Evolutionary conservation across 1,284 basidiomycete species (phyloP).

Genomic region (Rhodotorula sp.): DNA sequence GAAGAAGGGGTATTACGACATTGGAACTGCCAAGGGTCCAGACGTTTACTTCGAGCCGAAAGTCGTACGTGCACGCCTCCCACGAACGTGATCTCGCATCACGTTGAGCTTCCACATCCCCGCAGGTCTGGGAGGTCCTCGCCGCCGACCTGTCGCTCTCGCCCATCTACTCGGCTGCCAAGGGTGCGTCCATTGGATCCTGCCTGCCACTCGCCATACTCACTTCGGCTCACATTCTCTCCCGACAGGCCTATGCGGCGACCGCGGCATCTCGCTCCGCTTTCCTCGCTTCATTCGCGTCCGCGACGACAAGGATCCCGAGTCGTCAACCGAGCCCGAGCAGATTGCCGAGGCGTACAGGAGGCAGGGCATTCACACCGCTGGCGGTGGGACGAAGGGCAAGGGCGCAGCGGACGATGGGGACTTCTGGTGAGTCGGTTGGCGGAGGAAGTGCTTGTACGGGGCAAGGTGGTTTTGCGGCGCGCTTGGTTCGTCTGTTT

Average conservation of each 20-base stretch:
- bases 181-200: conserved; percentile 62
- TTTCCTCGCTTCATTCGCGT: conserved; percentile 92
- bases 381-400: conserved; percentile 54
- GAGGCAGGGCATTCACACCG: conserved; percentile 74
- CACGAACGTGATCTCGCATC: not conserved
- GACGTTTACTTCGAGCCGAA: conserved; percentile 82
- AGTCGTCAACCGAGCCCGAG: conserved; percentile 88
- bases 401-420: conserved; percentile 59
- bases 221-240: not conserved
- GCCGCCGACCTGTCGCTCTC: conserved; percentile 95
- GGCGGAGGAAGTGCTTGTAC: not conserved
- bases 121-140: conserved; percentile 85
- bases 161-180: conserved; percentile 95
- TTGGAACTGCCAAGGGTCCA: conserved; percentile 79
- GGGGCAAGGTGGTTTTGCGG: no score
- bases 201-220: not conserved
- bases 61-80: conserved; percentile 26
- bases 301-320: conserved; percentile 87
- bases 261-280: conserved; percentile 86
- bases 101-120: conserved; percentile 47
- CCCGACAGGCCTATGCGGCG: conserved; percentile 57
- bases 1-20: conserved; percentile 57
- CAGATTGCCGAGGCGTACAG: conserved; percentile 98
- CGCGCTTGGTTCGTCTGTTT: no score
- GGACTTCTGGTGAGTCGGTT: conserved; percentile 72